Percentiles rank a stretch among this genome's conserved stretches.
These are phyloP conservation scores for Acacia crassicarpa DNA, from an alignment of 306 rosid species.

Conservation along the genomic window DNA sequence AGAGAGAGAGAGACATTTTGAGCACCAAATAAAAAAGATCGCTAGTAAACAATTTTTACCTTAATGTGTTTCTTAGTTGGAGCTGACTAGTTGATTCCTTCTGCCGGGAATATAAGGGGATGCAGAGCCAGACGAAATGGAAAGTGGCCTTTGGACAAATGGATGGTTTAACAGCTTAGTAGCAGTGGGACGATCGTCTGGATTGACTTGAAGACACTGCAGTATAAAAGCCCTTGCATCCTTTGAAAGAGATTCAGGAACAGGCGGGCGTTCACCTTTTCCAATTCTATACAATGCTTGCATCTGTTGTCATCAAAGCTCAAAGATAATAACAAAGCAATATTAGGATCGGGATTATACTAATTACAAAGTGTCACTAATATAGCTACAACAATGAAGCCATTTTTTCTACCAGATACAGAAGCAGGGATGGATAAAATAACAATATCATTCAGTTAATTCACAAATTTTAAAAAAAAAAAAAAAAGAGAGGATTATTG, in stretches of 20 bases:
- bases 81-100: slow-evolving; percentile 38
- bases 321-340: slow-evolving; percentile 20
- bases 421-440: neutral
- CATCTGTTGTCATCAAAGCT: slow-evolving; percentile 55
- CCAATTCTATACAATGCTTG: slow-evolving; percentile 83
- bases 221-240: slow-evolving; percentile 73
- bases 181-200: slow-evolving; percentile 69
- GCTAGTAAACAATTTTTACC: slow-evolving; percentile 37
- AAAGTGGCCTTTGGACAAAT: slow-evolving; percentile 63
- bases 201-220: slow-evolving; percentile 71
- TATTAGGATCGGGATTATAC: neutral
- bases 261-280: slow-evolving; percentile 69
- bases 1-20: neutral
- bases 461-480: neutral
- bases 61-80: slow-evolving; percentile 27
- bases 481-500: neutral
- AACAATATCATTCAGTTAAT: neutral
- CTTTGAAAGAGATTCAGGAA: slow-evolving; percentile 71
- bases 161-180: slow-evolving; percentile 63
- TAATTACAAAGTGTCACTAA: neutral
- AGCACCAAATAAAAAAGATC: slow-evolving; percentile 16
- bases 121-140: slow-evolving; percentile 62
- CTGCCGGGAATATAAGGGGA: slow-evolving; percentile 54
- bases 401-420: neutral
- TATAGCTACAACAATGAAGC: neutral